phyloP scores from a whole-genome alignment of 163 green algal species.

The Chlorella variabilis region DNA sequence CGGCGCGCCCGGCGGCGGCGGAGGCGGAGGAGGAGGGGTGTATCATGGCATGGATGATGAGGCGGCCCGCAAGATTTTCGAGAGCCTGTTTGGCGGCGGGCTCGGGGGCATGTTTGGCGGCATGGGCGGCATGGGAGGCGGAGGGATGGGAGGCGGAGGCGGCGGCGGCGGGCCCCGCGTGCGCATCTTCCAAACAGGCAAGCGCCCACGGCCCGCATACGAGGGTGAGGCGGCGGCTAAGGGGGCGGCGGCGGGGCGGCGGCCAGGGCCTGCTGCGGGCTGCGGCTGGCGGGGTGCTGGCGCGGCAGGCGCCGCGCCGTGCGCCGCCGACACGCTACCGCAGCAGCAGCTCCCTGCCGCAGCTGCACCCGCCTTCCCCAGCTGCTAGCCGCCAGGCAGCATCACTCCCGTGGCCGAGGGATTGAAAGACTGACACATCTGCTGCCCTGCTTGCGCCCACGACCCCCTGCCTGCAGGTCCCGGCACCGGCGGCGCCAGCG shows the following conservation, averaged over 20 bases:
- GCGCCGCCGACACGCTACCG: too few species aligned
- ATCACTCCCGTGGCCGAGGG: too few species aligned
- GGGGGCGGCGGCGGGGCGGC: not conserved
- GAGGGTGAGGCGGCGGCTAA: conserved; percentile 1
- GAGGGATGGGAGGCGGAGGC: conserved; percentile 35
- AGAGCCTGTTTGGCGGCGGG: conserved; percentile 51
- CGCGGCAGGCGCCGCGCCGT: too few species aligned
- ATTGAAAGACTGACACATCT: not conserved
- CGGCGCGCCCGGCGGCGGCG: conserved; percentile 9
- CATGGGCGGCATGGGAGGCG: conserved; percentile 37
- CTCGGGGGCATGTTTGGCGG: conserved; percentile 52
- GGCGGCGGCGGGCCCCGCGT: not conserved
- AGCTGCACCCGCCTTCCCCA: too few species aligned
- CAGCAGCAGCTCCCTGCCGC: too few species aligned
- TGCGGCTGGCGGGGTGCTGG: too few species aligned
- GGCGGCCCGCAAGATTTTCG: conserved; percentile 49
- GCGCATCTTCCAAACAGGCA: conserved; percentile 27
- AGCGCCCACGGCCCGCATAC: not conserved
- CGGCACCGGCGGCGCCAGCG: not conserved
- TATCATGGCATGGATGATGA: conserved; percentile 46
- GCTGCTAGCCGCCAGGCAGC: too few species aligned
- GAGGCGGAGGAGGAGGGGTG: conserved; percentile 7
- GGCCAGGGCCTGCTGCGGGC: too few species aligned
- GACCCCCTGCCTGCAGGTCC: conserved; percentile 1
- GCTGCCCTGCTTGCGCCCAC: too few species aligned